Evolutionary conservation across 2,329 filamentous ascomycete genomes (phyloP).

Genomic region (Xylaria sp.): DNA sequence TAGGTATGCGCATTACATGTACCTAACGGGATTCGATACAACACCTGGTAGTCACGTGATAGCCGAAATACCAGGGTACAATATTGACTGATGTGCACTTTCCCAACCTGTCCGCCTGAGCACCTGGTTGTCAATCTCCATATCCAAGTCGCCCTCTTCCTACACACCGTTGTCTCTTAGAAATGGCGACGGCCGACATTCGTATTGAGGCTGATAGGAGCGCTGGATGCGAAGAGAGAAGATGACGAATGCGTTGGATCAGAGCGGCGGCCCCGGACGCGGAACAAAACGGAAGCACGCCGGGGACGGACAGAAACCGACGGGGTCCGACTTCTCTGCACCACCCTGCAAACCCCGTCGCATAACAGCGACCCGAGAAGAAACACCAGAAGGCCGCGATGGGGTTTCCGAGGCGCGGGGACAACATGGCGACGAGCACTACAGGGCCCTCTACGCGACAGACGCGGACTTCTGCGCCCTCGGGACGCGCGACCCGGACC

Average conservation of each 20-base stretch:
- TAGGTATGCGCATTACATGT: too few relatives aligned
- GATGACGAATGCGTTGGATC: constrained; percentile 3
- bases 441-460: constrained; percentile 28
- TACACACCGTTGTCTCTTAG: too few relatives aligned
- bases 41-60: too few relatives aligned
- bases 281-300: constrained; percentile 31
- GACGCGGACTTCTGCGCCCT: constrained; percentile 32
- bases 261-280: background rate
- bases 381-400: background rate
- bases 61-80: too few relatives aligned
- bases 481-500: constrained; percentile 28
- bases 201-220: background rate
- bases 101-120: too few relatives aligned
- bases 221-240: constrained; percentile 1
- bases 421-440: constrained; percentile 28
- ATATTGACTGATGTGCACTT: too few relatives aligned
- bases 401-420: background rate
- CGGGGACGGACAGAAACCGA: constrained; percentile 19
- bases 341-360: background rate
- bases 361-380: background rate
- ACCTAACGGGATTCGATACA: too few relatives aligned
- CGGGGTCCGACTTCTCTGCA: background rate
- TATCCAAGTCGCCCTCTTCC: too few relatives aligned
- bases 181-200: too few relatives aligned
- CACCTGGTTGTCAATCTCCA: too few relatives aligned